phyloP scores from a whole-genome alignment of 768 basidiomycete genomes.

The Suillus tomentosus region DNA sequence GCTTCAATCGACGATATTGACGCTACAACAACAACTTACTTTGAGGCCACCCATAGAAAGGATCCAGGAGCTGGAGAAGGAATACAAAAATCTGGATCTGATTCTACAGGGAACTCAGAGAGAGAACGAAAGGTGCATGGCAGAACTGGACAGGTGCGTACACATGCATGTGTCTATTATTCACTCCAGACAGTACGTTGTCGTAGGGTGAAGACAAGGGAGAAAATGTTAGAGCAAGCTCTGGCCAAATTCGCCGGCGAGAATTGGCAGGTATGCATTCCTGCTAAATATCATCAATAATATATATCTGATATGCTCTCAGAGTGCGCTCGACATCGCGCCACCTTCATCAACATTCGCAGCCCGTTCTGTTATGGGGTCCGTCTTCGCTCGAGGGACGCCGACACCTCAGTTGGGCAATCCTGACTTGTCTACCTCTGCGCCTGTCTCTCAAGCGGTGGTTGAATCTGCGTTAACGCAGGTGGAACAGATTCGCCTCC shows the following conservation, averaged over 20 bases:
- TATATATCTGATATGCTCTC: neutral
- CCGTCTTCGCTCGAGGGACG: slow-evolving; percentile 28
- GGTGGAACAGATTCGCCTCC: slow-evolving; percentile 66
- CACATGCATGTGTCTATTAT: neutral
- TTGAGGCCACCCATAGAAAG: slow-evolving; percentile 68
- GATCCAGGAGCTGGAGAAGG: slow-evolving; percentile 67
- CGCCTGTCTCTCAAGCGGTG: slow-evolving; percentile 25
- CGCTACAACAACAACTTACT: slow-evolving; percentile 65
- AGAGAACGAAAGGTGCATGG: slow-evolving; percentile 86
- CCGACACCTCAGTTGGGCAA: slow-evolving; percentile 14
- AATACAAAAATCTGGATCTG: slow-evolving; percentile 74
- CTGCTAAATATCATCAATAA: neutral
- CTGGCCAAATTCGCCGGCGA: slow-evolving; percentile 71
- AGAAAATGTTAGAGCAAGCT: slow-evolving; percentile 76
- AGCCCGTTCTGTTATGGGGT: slow-evolving; percentile 28
- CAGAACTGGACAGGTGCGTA: slow-evolving; percentile 69
- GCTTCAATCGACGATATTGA: slow-evolving; percentile 63
- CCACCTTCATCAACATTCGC: slow-evolving; percentile 34
- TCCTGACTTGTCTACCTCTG: slow-evolving; percentile 20
- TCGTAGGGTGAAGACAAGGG: slow-evolving; percentile 60
- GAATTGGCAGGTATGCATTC: slow-evolving; percentile 71
- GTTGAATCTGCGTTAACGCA: slow-evolving; percentile 53
- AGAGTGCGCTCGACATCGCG: slow-evolving; percentile 39
- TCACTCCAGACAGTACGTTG: neutral
- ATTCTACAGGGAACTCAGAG: slow-evolving; percentile 78